These are phyloP conservation scores for Suillus decipiens DNA, from an alignment of 768 basidiomycete species.

Conservation along the genomic window DNA sequence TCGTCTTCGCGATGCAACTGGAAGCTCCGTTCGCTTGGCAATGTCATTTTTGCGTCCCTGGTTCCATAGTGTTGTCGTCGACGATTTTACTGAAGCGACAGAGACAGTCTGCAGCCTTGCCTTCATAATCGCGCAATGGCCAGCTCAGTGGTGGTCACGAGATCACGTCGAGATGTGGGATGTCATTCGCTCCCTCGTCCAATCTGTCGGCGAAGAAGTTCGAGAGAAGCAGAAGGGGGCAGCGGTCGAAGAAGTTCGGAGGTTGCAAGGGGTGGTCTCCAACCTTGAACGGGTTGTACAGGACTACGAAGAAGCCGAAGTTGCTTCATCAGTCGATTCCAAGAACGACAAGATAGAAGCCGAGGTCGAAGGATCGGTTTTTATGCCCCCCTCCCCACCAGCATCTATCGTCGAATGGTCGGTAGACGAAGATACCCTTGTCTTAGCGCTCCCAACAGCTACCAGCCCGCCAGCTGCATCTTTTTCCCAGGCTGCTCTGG, in stretches of 20 bases:
- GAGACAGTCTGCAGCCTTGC: slow-evolving; percentile 45
- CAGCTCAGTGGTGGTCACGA: slow-evolving; percentile 65
- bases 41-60: slow-evolving; percentile 68
- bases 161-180: slow-evolving; percentile 64
- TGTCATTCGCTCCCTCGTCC: slow-evolving; percentile 58
- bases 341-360: slow-evolving; percentile 18
- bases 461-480: slow-evolving; percentile 11
- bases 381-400: slow-evolving; percentile 21
- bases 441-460: slow-evolving; percentile 1
- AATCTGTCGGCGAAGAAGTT: slow-evolving; percentile 67
- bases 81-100: slow-evolving; percentile 41
- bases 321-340: slow-evolving; percentile 25
- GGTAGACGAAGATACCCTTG: not conserved
- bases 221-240: slow-evolving; percentile 47
- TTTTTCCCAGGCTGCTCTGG: slow-evolving; percentile 10
- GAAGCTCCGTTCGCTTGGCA: slow-evolving; percentile 67
- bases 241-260: slow-evolving; percentile 46
- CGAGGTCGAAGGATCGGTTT: slow-evolving; percentile 14
- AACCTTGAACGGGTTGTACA: slow-evolving; percentile 48
- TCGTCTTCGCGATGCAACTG: slow-evolving; percentile 65
- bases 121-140: slow-evolving; percentile 61
- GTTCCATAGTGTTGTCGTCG: slow-evolving; percentile 54
- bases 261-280: slow-evolving; percentile 51
- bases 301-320: slow-evolving; percentile 38
- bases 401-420: slow-evolving; percentile 22